Conservation (phyloP, 306 rosid species). For the Cucumis hystrix region DNA sequence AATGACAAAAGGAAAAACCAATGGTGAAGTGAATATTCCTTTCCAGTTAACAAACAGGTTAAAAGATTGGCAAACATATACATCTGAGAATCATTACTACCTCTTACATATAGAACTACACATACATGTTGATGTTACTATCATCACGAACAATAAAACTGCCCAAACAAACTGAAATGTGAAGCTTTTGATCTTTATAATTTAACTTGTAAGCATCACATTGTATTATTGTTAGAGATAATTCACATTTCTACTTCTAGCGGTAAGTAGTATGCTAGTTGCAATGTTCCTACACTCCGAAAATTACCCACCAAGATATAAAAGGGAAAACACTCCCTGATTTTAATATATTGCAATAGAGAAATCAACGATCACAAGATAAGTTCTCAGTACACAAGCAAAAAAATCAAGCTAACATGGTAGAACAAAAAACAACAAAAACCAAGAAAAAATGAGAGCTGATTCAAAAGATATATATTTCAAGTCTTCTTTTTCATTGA, state of each 20-base stretch:
- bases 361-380: too few species aligned
- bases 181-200: background rate
- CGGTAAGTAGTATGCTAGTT: background rate
- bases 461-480: too few species aligned
- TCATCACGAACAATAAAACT: background rate
- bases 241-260: background rate
- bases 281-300: too few species aligned
- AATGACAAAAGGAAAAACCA: background rate
- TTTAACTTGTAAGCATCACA: background rate
- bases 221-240: background rate
- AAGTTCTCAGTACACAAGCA: too few species aligned
- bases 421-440: too few species aligned
- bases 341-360: too few species aligned
- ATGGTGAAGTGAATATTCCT: background rate
- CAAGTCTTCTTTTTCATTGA: too few species aligned
- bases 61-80: background rate
- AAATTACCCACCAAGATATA: too few species aligned
- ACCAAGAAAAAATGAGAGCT: too few species aligned
- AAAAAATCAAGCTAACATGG: too few species aligned
- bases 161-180: background rate
- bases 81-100: background rate
- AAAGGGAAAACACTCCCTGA: too few species aligned
- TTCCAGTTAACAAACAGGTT: background rate
- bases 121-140: background rate
- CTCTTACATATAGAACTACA: background rate